Percentiles rank a stretch among this genome's conserved stretches.
These are phyloP conservation scores for Viola pubescens DNA, from an alignment of 441 rosid species.

Conservation along the genomic window DNA sequence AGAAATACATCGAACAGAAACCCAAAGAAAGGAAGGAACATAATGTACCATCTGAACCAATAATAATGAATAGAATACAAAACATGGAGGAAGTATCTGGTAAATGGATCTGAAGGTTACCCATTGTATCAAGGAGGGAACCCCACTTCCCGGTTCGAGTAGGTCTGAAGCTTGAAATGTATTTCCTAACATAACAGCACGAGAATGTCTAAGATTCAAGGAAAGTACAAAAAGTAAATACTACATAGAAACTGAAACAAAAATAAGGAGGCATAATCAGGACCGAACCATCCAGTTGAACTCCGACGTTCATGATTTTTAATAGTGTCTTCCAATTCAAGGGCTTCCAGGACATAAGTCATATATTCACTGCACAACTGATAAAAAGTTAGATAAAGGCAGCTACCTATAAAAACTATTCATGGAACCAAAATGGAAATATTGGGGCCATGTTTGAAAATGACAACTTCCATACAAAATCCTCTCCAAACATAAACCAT, in stretches of 20 bases:
- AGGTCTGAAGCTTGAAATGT: slow-evolving; percentile 79
- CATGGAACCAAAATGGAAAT: not conserved
- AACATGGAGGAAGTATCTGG: too few species aligned
- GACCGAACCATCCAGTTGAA: slow-evolving; percentile 85
- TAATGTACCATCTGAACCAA: too few species aligned
- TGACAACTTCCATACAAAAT: too few species aligned
- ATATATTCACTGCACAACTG: slow-evolving; percentile 68
- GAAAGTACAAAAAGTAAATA: not conserved
- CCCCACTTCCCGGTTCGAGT: slow-evolving; percentile 62
- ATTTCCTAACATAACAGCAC: slow-evolving; percentile 53
- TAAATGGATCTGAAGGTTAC: slow-evolving; percentile 30
- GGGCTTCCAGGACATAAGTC: slow-evolving; percentile 75
- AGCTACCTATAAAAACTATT: not conserved
- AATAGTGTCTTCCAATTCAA: slow-evolving; percentile 89
- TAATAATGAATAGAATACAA: too few species aligned
- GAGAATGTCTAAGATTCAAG: slow-evolving; percentile 16
- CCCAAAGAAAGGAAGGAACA: not conserved
- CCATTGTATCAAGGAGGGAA: slow-evolving; percentile 49
- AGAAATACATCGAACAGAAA: not conserved
- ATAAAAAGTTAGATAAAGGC: slow-evolving; percentile 16
- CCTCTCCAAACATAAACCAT: too few species aligned
- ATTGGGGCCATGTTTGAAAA: too few species aligned
- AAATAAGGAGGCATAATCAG: slow-evolving; percentile 15
- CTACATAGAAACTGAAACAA: slow-evolving; percentile 11
- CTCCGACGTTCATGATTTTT: slow-evolving; percentile 71